A percentile compares a stretch with the other conserved stretches of the same genome.
Conservation (phyloP, 306 rosid genomes). For the Carpinus viminea region DNA sequence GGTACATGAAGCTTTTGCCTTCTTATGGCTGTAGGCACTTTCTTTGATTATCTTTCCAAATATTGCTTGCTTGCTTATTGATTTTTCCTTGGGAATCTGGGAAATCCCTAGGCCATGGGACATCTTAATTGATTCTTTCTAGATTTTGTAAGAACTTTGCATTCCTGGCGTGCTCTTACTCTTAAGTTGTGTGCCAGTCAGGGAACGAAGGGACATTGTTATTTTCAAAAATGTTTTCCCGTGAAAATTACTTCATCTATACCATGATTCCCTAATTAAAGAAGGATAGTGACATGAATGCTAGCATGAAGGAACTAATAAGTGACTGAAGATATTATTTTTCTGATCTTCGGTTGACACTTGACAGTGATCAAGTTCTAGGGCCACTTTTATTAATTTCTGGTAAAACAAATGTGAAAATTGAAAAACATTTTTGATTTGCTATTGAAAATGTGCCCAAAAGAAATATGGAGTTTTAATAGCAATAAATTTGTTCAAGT, state of each 20-base stretch:
- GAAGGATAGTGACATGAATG: neutral
- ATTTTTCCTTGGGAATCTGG: constrained; percentile 1
- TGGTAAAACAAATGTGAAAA: constrained; percentile 5
- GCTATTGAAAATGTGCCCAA: constrained; percentile 10
- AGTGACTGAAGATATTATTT: neutral
- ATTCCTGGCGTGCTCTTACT: constrained; percentile 8
- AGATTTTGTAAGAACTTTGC: neutral
- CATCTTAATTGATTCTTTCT: neutral
- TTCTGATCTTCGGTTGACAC: neutral
- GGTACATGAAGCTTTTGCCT: neutral
- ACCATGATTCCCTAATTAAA: neutral
- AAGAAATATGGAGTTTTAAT: neutral
- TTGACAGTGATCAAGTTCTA: constrained; percentile 10
- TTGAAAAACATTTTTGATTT: neutral
- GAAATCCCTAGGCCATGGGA: constrained; percentile 2
- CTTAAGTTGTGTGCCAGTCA: neutral
- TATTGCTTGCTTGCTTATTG: neutral
- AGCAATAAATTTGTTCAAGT: constrained; percentile 9
- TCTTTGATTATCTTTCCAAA: constrained; percentile 6
- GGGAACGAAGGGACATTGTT: neutral
- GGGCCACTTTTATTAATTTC: neutral
- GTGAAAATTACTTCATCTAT: constrained; percentile 1
- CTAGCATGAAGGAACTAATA: constrained; percentile 13
- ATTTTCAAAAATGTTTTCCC: neutral
- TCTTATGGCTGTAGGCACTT: constrained; percentile 18